Evolutionary conservation across 1,284 basidiomycete species (phyloP).

Genomic region (Puccinia triticina): DNA sequence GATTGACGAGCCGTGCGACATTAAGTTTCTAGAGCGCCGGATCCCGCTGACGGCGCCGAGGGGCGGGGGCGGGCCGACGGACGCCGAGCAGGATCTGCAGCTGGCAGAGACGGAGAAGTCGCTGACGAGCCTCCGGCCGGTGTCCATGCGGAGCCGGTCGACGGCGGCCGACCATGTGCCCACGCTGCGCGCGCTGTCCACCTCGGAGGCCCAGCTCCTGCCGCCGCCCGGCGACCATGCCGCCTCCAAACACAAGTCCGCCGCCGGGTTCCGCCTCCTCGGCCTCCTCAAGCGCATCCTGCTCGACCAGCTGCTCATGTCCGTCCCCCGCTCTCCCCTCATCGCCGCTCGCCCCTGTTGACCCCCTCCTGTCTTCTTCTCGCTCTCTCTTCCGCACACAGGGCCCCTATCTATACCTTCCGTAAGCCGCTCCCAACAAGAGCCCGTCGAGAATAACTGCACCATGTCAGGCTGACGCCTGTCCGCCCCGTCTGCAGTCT

Average conservation of each 20-base stretch:
- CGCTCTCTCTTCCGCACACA: background rate
- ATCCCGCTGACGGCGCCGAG: constrained; percentile 7
- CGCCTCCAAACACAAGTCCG: background rate
- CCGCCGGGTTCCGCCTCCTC: background rate
- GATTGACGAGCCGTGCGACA: background rate
- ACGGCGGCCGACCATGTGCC: background rate
- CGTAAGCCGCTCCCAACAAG: background rate
- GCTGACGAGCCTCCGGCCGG: background rate
- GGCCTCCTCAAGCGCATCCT: constrained; percentile 24
- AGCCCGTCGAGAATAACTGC: background rate
- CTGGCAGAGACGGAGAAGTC: constrained; percentile 37
- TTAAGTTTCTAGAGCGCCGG: constrained; percentile 29
- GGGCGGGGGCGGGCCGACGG: background rate
- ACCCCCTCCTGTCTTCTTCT: background rate
- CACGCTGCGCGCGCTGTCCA: background rate
- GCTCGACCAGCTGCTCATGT: constrained; percentile 40
- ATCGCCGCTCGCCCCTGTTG: background rate
- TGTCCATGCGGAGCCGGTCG: constrained; percentile 30
- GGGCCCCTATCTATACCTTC: constrained; percentile 39
- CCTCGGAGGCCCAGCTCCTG: background rate
- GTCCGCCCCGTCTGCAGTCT: constrained; percentile 11
- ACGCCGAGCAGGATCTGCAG: background rate
- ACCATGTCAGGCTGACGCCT: background rate
- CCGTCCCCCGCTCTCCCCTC: background rate
- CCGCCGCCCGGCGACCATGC: background rate